Base-by-base conservation (phyloP, 2,329 filamentous ascomycete species). In the Hymenoscyphus infarciens region DNA sequence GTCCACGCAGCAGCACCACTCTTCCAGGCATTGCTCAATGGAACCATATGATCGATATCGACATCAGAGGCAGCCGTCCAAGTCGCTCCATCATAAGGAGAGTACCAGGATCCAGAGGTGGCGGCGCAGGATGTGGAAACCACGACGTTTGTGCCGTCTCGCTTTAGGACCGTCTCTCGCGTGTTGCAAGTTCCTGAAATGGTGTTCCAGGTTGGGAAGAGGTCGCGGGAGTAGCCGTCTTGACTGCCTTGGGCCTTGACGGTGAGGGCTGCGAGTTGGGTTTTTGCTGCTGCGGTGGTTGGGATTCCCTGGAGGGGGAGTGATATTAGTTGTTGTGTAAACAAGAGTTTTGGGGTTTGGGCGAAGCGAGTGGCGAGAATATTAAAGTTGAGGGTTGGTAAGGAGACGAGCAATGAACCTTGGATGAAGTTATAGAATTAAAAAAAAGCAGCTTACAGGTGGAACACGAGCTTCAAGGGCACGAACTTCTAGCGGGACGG, bases 21-120 rank as follows among this genome's bases (percentile, higher is more conserved):
- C 83, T 89, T 86, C 90, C 90, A 94, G 5, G 90, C 90, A 71
- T 93, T 91, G 73, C 88, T 87, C 64, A 96, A 75, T 0, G 91
- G 90, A 2, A 96, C 89, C 77, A 95, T 81, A 74, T 95, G 91
- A 74, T 95, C 91, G 64, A 95, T 94, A 69, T 94, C 90, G 1
- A 95, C 75, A 69, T 93, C 88, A 19, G 80, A 83, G 1, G 89
- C 83, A 0, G 79, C 78, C 0, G 84, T 88, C 87, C 88, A 92
- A 1, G 80, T 85, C 0, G 78, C 87, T 16, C 89, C 90, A 71
- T 94, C 91, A 73, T 90, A 95, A 0, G 89, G 88, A 39, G 84
- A 87, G 49, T 74, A 76, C 91, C 91, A 95, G 1, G 78, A 80
- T 4, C 91, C 91, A 2, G 83, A 85, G 0, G 81, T 87, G 0